Evolutionary conservation across 345 rosid genomes (phyloP).

Genomic region (Ricinus communis): DNA sequence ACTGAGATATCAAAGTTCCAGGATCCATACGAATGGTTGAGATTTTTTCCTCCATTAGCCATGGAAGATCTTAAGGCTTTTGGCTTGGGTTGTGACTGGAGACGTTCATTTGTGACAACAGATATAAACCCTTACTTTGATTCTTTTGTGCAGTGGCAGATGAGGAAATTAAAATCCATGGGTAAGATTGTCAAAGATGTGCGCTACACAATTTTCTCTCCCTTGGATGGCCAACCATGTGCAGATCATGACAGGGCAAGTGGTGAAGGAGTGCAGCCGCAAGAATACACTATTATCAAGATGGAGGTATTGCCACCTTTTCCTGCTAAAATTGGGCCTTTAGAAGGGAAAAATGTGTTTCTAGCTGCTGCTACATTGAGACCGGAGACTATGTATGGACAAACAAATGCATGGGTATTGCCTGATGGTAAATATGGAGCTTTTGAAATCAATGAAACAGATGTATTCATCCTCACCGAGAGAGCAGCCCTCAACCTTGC

Average conservation of each 20-base stretch:
- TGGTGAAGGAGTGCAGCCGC: conserved; percentile 98
- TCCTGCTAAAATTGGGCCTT: conserved; percentile 55
- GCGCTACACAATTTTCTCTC: conserved; percentile 81
- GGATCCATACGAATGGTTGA: conserved; percentile 76
- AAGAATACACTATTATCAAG: conserved; percentile 83
- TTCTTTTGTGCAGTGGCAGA: conserved; percentile 87
- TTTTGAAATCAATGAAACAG: conserved; percentile 76
- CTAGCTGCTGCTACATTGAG: conserved; percentile 90
- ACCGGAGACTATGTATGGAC: conserved; percentile 98
- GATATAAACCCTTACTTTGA: conserved; percentile 76
- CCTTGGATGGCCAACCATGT: conserved; percentile 92
- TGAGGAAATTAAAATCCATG: conserved; percentile 81
- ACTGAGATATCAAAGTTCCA: conserved; percentile 65
- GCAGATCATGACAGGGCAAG: conserved; percentile 94
- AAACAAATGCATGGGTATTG: conserved; percentile 93
- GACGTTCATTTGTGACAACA: conserved; percentile 86
- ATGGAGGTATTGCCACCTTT: conserved; percentile 81
- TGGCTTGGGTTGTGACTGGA: conserved; percentile 95
- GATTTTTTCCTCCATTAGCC: conserved; percentile 77
- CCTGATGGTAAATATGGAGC: conserved; percentile 97
- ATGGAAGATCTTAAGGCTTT: conserved; percentile 75
- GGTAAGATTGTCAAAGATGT: conserved; percentile 85
- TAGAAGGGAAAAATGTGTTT: conserved; percentile 75
- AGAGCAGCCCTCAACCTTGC: conserved; percentile 90
- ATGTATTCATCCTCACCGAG: conserved; percentile 66